Conservation (phyloP, 2,329 filamentous ascomycete genomes). For the Xylariales sp. region DNA sequence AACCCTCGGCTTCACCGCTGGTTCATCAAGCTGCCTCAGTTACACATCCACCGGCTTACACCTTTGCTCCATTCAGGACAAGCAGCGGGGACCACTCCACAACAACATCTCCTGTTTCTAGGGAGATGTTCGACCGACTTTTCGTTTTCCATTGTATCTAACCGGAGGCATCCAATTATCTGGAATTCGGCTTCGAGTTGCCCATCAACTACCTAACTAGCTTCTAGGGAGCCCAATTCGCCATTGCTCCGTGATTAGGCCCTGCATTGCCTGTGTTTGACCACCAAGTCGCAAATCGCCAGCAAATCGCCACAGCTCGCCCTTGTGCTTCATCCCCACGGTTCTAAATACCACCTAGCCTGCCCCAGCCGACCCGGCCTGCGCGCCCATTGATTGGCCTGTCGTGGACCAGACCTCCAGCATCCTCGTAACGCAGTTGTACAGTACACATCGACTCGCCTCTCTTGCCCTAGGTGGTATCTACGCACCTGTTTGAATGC, state of each 20-base stretch:
- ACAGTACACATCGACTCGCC: slow-evolving; percentile 30
- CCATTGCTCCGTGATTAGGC: slow-evolving; percentile 4
- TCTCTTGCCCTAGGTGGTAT: slow-evolving; percentile 27
- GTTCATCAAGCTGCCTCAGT: slow-evolving; percentile 36
- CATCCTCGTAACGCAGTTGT: slow-evolving; percentile 31
- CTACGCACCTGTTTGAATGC: slow-evolving; percentile 17
- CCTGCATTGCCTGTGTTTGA: slow-evolving; percentile 12
- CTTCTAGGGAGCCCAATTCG: slow-evolving; percentile 11
- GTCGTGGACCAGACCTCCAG: slow-evolving; percentile 34
- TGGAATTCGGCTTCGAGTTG: slow-evolving; percentile 29
- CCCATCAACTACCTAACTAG: slow-evolving; percentile 7
- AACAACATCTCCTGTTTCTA: slow-evolving; percentile 37
- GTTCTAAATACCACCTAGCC: slow-evolving; percentile 18
- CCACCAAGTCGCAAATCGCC: slow-evolving; percentile 32
- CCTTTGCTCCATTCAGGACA: slow-evolving; percentile 31
- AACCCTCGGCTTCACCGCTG: slow-evolving; percentile 38
- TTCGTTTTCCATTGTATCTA: slow-evolving; percentile 30
- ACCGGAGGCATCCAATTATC: slow-evolving; percentile 15
- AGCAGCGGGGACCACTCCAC: slow-evolving; percentile 37
- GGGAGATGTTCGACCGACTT: slow-evolving; percentile 44
- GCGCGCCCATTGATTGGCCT: slow-evolving; percentile 36
- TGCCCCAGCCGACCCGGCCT: slow-evolving; percentile 32
- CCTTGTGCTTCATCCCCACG: slow-evolving; percentile 30
- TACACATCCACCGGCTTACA: slow-evolving; percentile 31
- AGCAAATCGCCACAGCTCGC: slow-evolving; percentile 36